phyloP scores from a whole-genome alignment of 345 rosid genomes.

The Orychophragmus violaceus region DNA sequence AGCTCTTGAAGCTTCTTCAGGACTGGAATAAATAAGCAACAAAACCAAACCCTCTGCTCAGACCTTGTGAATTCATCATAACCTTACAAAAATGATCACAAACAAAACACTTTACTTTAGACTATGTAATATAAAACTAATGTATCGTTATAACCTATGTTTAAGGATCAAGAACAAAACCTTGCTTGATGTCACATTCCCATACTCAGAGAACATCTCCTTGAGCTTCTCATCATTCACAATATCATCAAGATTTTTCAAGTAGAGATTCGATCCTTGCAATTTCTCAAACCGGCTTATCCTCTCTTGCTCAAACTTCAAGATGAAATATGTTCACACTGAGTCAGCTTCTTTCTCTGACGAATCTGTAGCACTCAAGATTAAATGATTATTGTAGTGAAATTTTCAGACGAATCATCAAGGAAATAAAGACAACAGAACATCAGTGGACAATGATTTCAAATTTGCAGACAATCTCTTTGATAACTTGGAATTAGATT shows the following conservation, averaged over 20 bases:
- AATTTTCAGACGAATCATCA: no score
- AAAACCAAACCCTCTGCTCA: slow-evolving; percentile 69
- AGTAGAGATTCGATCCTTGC: no score
- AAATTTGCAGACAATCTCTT: no score
- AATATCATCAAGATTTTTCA: slow-evolving; percentile 65
- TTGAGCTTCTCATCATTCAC: slow-evolving; percentile 52
- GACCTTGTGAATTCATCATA: slow-evolving; percentile 48
- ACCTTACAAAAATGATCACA: slow-evolving; percentile 36
- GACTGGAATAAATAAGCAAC: slow-evolving; percentile 57
- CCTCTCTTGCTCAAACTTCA: no score
- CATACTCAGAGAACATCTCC: slow-evolving; percentile 60
- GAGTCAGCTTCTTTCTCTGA: no score
- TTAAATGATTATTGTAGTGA: no score
- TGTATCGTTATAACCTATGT: background rate
- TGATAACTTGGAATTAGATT: no score
- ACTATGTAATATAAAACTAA: background rate
- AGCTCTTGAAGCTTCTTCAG: slow-evolving; percentile 68
- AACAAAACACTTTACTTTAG: background rate
- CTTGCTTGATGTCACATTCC: slow-evolving; percentile 67
- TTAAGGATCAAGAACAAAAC: slow-evolving; percentile 7
- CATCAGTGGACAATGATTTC: no score
- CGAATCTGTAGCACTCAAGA: no score
- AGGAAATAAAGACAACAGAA: no score
- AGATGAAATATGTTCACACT: no score
- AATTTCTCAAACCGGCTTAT: no score